Evolutionary conservation across 257 asterid species (phyloP).

Genomic region (Pogostemon cablin): DNA sequence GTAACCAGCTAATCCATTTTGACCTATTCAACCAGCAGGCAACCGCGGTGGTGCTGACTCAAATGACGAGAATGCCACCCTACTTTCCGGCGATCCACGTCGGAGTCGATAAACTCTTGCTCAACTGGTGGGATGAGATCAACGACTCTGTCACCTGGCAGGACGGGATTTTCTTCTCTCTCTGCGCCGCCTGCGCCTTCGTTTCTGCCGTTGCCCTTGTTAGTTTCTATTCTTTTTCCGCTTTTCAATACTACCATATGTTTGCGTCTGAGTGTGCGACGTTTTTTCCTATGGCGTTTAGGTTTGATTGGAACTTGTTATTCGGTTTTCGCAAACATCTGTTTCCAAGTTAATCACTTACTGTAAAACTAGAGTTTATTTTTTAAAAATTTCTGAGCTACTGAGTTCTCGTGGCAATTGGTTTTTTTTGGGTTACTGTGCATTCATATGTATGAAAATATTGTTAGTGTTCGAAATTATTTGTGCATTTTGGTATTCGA

Average conservation of each 20-base stretch:
- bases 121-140: conserved; percentile 89
- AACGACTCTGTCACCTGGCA: conserved; percentile 82
- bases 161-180: conserved; percentile 85
- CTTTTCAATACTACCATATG: background rate
- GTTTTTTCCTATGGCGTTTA: conserved; percentile 2
- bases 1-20: conserved; percentile 44
- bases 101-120: conserved; percentile 38
- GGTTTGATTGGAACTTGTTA: conserved; percentile 18
- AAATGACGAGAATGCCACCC: conserved; percentile 58
- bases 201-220: conserved; percentile 87
- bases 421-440: background rate
- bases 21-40: conserved; percentile 29
- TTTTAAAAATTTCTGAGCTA: conserved; percentile 11
- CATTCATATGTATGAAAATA: background rate
- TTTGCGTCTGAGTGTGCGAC: background rate
- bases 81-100: conserved; percentile 47
- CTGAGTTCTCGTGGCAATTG: conserved; percentile 13
- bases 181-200: conserved; percentile 74
- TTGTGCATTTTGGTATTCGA: conserved; percentile 1
- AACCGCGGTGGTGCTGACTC: background rate
- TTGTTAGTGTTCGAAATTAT: background rate
- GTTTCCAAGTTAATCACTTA: background rate
- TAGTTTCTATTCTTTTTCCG: conserved; percentile 30
- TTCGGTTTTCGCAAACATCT: conserved; percentile 16
- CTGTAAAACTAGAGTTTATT: conserved; percentile 14